phyloP scores from a whole-genome alignment of 2,329 filamentous ascomycete genomes.

The Fusarium mangiferae region DNA sequence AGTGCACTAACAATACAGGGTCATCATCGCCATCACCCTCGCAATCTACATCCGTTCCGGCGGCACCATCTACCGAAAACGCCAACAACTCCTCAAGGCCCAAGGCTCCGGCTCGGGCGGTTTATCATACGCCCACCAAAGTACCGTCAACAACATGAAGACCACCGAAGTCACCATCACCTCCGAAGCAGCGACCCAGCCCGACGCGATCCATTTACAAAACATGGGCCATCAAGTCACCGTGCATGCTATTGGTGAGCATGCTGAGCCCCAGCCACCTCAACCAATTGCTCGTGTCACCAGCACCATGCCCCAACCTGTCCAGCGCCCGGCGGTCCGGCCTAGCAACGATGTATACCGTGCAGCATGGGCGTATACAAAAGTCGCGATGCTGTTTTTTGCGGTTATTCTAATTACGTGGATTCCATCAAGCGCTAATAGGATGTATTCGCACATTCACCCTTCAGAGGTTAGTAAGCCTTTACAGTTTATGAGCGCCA shows the following conservation, averaged over 20 bases:
- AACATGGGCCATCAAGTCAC: neutral
- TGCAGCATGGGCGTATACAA: constrained; percentile 4
- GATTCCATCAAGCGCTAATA: neutral
- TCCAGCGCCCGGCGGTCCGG: neutral
- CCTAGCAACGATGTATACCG: neutral
- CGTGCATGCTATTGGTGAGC: neutral
- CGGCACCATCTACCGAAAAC: constrained; percentile 5
- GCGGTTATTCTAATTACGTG: neutral
- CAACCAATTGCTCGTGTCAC: neutral
- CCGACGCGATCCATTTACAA: neutral
- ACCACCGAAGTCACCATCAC: constrained; percentile 2
- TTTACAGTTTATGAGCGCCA: constrained; percentile 5
- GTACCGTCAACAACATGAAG: neutral
- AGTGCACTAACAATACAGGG: neutral
- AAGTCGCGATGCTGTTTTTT: constrained; percentile 4
- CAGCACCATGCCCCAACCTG: neutral
- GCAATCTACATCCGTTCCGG: constrained; percentile 1
- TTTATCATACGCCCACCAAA: neutral
- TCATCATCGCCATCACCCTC: neutral
- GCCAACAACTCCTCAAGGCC: neutral
- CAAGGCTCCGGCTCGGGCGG: neutral
- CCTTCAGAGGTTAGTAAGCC: neutral
- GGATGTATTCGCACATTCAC: constrained; percentile 2
- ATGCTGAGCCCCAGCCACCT: neutral
- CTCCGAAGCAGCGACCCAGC: neutral